These are phyloP conservation scores for Forsythia suspensa DNA, from an alignment of 257 asterid genomes.

Conservation along the genomic window DNA sequence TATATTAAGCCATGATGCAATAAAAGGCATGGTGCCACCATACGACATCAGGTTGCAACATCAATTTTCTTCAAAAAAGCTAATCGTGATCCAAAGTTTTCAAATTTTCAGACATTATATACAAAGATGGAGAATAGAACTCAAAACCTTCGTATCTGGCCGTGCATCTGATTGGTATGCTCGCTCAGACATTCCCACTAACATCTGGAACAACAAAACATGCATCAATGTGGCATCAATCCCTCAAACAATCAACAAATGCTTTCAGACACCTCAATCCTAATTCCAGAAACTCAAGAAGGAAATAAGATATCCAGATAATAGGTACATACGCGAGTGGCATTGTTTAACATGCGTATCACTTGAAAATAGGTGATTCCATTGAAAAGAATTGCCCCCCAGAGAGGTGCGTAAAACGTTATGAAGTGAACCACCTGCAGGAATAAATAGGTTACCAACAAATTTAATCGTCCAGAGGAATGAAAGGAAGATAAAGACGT, in stretches of 20 bases:
- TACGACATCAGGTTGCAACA: constrained; percentile 14
- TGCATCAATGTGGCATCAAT: constrained; percentile 22
- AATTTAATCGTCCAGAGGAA: constrained; percentile 8
- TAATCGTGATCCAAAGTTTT: neutral
- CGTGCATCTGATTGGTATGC: constrained; percentile 70
- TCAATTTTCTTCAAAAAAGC: constrained; percentile 12
- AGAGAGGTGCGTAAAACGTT: constrained; percentile 94
- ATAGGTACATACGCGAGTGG: constrained; percentile 81
- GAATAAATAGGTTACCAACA: constrained; percentile 14
- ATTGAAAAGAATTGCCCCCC: constrained; percentile 98
- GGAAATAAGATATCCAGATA: constrained; percentile 20
- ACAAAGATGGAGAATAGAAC: constrained; percentile 10
- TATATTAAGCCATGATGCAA: neutral
- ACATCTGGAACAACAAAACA: constrained; percentile 68
- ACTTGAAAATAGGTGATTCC: constrained; percentile 97
- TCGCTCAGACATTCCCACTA: constrained; percentile 90
- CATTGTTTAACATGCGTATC: constrained; percentile 97
- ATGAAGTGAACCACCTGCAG: constrained; percentile 85
- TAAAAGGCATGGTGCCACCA: neutral
- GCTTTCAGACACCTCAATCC: constrained; percentile 10
- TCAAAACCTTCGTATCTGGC: constrained; percentile 77
- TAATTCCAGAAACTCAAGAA: constrained; percentile 12
- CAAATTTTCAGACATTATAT: neutral
- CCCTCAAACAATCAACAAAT: constrained; percentile 5
- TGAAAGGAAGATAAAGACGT: neutral